Evolutionary conservation across 345 rosid species (phyloP), one percentile per base, ranked within the genome.

Genomic region (Citrus trifoliata): DNA sequence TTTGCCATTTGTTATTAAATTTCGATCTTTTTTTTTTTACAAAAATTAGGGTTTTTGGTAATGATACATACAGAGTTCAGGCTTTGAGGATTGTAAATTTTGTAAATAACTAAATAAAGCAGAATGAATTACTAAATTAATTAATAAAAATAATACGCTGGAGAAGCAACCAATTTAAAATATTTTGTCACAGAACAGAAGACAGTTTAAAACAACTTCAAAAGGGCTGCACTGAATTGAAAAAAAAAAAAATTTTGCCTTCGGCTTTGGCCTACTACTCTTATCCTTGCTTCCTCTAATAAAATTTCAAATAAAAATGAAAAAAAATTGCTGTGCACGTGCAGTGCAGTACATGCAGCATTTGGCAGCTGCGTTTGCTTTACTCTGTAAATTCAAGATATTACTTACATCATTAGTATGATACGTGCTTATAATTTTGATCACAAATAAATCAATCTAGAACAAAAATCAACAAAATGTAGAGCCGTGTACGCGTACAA

Each of bases 241-340:
- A 40, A 40, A 10, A 2, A 10, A 40, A 40, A 40, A 40, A 9
- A 40, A 38, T 1, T 0, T 10, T 40, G 46, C 1, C 48, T 10
- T 0, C 13, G 48, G 48, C 16, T 12, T 12, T 10, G 48, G 48
- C 48, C 48, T 42, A 12, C 4, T 10, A 42, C 48, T 48, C 70
- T 63, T 21, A 59, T 63, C 70, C 78, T 75, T 63, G 46, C 78
- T 64, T 63, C 61, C 70, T 75, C 69, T 74, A 74, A 16, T 62
- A 21, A 51, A 27, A 60, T 37, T 25, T 60, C 24, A 18, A 38
- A n/a, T 3, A 42, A 42, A 5, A 25, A 6, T 0, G 53, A 12
- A 5, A 42, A 30, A 69, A 48, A 69, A 48, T 5, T 4, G 58
- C 58, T 5, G 7, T 53, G 58, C 58, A 53, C 16, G 51, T 42